Percentiles rank a stretch among this genome's conserved stretches.
Evolutionary conservation across 257 asterid species (phyloP).

Genomic region (Solanum chiquidenum): DNA sequence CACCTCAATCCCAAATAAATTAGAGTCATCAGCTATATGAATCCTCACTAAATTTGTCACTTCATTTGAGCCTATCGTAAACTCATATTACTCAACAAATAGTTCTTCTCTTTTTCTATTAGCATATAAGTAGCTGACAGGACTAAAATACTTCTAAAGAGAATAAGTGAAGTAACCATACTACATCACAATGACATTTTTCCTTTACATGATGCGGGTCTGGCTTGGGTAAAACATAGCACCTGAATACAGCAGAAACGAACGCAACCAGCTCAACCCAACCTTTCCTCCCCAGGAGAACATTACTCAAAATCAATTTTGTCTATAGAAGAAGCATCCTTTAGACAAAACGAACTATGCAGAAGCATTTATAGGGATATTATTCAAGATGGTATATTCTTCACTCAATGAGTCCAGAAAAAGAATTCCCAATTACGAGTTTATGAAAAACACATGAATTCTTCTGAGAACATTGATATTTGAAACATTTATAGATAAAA

Average conservation of each 20-base stretch:
- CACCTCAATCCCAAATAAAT: not conserved
- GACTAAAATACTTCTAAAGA: not conserved
- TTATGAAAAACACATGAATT: not conserved
- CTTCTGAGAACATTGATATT: not conserved
- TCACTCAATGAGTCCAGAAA: not conserved
- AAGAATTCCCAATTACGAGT: not conserved
- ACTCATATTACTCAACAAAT: not conserved
- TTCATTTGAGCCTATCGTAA: not conserved
- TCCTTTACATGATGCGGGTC: not conserved
- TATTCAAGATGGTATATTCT: not conserved
- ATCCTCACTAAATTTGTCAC: not conserved
- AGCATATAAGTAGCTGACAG: not conserved
- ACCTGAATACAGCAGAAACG: not conserved
- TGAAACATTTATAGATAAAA: not conserved
- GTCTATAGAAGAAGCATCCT: not conserved
- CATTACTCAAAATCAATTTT: not conserved
- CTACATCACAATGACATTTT: not conserved
- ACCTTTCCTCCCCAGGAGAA: not conserved
- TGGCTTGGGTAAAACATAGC: not conserved
- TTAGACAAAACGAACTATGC: not conserved
- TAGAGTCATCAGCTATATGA: not conserved
- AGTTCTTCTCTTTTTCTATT: not conserved
- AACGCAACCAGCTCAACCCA: not conserved
- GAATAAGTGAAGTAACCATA: not conserved
- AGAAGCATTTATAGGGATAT: not conserved